These are phyloP conservation scores for Carex littledalei DNA, from an alignment of 176 grass and related monocot species.

Conservation along the genomic window DNA sequence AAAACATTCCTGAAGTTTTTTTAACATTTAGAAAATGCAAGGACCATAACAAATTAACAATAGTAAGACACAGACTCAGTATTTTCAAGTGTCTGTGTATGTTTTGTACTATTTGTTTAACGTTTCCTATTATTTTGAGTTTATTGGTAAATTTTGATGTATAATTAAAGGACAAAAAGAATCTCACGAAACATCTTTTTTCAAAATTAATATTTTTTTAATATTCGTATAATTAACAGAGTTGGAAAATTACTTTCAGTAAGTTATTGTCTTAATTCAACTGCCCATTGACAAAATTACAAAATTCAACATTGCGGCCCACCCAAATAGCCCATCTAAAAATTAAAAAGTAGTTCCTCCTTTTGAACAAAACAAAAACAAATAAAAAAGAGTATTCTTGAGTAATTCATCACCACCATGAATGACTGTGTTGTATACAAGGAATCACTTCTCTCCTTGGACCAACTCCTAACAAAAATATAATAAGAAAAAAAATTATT, in stretches of 20 bases:
- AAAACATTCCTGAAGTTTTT: too few species aligned
- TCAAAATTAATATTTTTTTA: neutral
- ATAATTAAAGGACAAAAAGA: neutral
- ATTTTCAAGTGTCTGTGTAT: neutral
- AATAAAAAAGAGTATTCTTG: neutral
- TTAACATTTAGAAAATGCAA: too few species aligned
- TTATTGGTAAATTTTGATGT: neutral
- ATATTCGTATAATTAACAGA: neutral
- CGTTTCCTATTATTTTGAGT: neutral
- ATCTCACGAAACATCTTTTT: neutral
- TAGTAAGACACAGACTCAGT: too few species aligned
- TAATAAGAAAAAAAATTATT: neutral
- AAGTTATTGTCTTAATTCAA: neutral
- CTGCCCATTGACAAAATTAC: neutral
- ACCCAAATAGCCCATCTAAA: neutral
- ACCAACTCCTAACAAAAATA: neutral
- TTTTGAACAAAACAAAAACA: neutral
- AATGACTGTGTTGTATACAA: neutral
- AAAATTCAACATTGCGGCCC: neutral
- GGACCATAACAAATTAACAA: too few species aligned
- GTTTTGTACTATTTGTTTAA: neutral
- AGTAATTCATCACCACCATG: neutral
- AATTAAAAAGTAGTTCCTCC: neutral
- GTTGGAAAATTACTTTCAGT: neutral
- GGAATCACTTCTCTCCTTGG: neutral